Evolutionary conservation across 169 alveolate genomes (phyloP).

Genomic region (Fabrea salina): DNA sequence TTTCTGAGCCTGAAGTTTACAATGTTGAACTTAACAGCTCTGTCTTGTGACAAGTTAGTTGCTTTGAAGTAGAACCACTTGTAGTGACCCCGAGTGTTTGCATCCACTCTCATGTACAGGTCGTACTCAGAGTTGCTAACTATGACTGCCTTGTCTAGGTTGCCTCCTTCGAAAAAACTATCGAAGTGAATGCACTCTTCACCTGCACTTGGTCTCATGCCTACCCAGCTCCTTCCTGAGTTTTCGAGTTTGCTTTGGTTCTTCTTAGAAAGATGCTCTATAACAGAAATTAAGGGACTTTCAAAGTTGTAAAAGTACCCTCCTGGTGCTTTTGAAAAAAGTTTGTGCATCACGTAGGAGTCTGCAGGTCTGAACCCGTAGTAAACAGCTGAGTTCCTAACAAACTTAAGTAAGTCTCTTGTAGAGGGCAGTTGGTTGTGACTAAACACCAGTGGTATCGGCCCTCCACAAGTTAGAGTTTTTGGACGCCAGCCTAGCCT

Average conservation of each 20-base stretch:
- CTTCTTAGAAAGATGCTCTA: background rate
- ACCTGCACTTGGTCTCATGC: slow-evolving; percentile 40
- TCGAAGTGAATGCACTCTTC: slow-evolving; percentile 62
- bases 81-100: slow-evolving; percentile 85
- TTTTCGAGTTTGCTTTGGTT: background rate
- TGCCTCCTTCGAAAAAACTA: slow-evolving; percentile 87
- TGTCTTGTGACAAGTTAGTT: background rate
- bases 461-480: too few relatives aligned
- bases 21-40: slow-evolving; percentile 33
- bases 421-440: too few relatives aligned
- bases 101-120: slow-evolving; percentile 86
- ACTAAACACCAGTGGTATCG: too few relatives aligned
- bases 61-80: slow-evolving; percentile 84
- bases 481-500: too few relatives aligned
- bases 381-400: background rate
- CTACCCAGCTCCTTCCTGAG: background rate
- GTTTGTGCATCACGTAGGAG: background rate
- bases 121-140: slow-evolving; percentile 81
- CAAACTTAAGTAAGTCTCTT: too few relatives aligned
- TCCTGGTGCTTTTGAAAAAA: background rate
- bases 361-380: background rate
- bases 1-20: slow-evolving; percentile 38
- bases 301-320: background rate
- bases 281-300: background rate
- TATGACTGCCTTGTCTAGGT: slow-evolving; percentile 81